Conservation (phyloP, 2,329 filamentous ascomycete genomes). For the Fusarium virguliforme region DNA sequence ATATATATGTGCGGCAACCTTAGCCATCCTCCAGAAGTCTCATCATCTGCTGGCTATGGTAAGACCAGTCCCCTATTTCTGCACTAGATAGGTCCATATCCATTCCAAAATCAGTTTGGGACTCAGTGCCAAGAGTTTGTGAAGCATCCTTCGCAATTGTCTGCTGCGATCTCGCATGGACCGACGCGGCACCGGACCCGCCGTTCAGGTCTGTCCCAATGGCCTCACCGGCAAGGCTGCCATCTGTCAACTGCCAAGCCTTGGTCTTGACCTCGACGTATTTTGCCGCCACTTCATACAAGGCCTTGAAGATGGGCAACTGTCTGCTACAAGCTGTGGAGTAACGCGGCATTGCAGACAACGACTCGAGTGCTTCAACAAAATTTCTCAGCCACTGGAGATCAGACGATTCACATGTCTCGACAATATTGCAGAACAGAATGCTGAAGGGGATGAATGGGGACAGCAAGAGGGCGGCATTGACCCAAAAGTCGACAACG, state of each 20-base stretch:
- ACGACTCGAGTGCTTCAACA: not conserved
- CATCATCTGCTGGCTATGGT: constrained; percentile 6
- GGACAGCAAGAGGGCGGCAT: not conserved
- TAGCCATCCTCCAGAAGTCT: not conserved
- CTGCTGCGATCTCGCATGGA: not conserved
- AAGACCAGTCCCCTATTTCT: not conserved
- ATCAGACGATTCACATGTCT: not conserved
- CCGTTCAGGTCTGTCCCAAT: not conserved
- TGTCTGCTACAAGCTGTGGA: not conserved
- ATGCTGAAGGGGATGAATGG: constrained; percentile 3
- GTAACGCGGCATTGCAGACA: not conserved
- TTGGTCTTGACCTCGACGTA: not conserved
- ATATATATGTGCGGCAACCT: not conserved
- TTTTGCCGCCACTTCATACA: not conserved
- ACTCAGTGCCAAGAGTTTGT: not conserved
- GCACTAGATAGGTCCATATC: not conserved
- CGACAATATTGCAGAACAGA: not conserved
- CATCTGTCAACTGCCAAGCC: not conserved
- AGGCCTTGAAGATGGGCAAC: not conserved
- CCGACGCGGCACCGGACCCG: not conserved
- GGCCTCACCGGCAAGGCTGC: not conserved
- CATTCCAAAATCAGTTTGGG: not conserved
- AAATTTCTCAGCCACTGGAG: not conserved
- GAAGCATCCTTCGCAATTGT: not conserved
- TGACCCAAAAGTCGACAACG: not conserved